These are phyloP conservation scores for Ustilaginoidea virens DNA, from an alignment of 2,329 filamentous ascomycete genomes.

Conservation along the genomic window DNA sequence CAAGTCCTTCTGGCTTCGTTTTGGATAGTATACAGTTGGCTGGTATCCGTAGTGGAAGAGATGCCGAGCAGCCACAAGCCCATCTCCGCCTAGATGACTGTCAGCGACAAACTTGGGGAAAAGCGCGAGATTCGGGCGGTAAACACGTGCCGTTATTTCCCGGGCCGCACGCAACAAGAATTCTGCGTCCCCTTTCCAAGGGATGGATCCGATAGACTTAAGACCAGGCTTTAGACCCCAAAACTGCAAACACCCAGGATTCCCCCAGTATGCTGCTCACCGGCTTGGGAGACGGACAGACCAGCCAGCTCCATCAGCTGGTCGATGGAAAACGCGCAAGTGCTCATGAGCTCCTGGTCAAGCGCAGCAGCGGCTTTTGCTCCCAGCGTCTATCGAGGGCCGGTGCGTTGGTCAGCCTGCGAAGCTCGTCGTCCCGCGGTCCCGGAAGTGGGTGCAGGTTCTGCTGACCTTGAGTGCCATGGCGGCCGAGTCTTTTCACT, in stretches of 20 bases:
- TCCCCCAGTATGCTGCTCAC: too few relatives aligned
- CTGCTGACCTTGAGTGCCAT: conserved; percentile 19
- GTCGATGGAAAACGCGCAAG: conserved; percentile 77
- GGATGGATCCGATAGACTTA: conserved; percentile 77
- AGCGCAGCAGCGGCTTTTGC: conserved; percentile 78
- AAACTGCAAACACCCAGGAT: too few relatives aligned
- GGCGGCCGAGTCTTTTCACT: too few relatives aligned
- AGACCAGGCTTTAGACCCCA: neutral
- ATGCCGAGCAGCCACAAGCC: conserved; percentile 85
- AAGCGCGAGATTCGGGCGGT: too few relatives aligned
- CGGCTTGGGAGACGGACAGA: conserved; percentile 79
- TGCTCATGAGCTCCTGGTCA: conserved; percentile 87
- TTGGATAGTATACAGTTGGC: conserved; percentile 84
- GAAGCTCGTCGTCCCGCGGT: too few relatives aligned
- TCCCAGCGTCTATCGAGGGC: conserved; percentile 53
- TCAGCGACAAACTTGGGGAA: neutral
- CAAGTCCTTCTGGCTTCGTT: conserved; percentile 76
- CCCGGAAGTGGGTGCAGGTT: neutral
- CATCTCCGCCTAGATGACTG: conserved; percentile 62
- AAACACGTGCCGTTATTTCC: conserved; percentile 51
- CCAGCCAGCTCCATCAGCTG: conserved; percentile 96
- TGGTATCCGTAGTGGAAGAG: conserved; percentile 83
- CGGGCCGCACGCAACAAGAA: conserved; percentile 86
- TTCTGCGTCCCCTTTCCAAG: conserved; percentile 47
- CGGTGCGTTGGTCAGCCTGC: too few relatives aligned